A percentile compares a stretch with the other conserved stretches of the same genome.
Conservation (phyloP, 768 basidiomycete genomes). For the Tulasnella sp. region DNA sequence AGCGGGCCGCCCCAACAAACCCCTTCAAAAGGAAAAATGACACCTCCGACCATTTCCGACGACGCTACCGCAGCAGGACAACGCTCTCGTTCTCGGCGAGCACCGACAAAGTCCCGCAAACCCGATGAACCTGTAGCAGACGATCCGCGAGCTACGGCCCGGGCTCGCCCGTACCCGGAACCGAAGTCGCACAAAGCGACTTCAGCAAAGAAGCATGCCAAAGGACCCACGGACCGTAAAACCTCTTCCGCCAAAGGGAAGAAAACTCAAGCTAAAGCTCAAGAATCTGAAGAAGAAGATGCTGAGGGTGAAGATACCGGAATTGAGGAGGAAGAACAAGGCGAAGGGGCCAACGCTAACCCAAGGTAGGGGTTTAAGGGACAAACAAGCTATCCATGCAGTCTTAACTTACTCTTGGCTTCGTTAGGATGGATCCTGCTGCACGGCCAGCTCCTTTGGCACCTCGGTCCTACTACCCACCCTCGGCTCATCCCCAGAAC, state of each 20-base stretch:
- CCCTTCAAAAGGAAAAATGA: constrained; percentile 11
- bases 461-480: constrained; percentile 22
- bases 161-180: constrained; percentile 10
- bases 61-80: constrained; percentile 7
- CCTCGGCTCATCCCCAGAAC: constrained; percentile 2
- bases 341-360: background rate
- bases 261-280: background rate
- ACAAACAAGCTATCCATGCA: background rate
- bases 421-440: background rate
- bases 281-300: background rate
- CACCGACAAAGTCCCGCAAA: background rate
- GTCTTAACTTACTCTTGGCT: background rate
- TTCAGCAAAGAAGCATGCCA: background rate
- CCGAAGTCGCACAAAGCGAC: background rate
- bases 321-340: constrained; percentile 10
- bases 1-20: background rate
- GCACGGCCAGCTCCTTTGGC: background rate
- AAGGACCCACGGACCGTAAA: background rate
- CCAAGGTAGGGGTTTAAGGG: background rate
- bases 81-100: background rate
- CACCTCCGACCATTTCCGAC: constrained; percentile 6
- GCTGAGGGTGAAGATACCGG: background rate
- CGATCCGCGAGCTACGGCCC: background rate
- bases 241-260: background rate
- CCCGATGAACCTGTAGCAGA: background rate